A percentile compares a stretch with the other conserved stretches of the same genome.
Conservation (phyloP, 805 yeast genomes). For the Phaffomyces opuntiae region DNA sequence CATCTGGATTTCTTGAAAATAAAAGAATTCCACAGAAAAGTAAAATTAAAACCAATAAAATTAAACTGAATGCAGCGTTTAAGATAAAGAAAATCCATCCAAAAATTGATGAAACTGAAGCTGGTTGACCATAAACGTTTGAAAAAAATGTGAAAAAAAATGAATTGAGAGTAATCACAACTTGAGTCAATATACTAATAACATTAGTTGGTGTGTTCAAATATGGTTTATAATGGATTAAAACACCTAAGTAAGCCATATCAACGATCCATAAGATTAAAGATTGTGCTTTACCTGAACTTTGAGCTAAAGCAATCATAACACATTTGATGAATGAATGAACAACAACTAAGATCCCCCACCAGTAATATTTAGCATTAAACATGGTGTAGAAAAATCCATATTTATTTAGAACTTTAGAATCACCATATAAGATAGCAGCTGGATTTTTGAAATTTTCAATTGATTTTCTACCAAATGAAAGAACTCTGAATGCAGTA, state of each 20-base stretch:
- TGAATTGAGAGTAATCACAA: conserved; percentile 72
- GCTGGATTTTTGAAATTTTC: conserved; percentile 71
- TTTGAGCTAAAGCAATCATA: conserved; percentile 74
- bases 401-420: conserved; percentile 62
- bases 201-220: conserved; percentile 79
- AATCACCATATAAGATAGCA: conserved; percentile 77
- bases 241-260: conserved; percentile 54
- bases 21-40: conserved; percentile 56
- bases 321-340: conserved; percentile 62
- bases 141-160: conserved; percentile 83
- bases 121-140: conserved; percentile 74
- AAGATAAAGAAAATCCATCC: conserved; percentile 85
- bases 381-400: conserved; percentile 91
- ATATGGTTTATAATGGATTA: conserved; percentile 66
- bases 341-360: conserved; percentile 57
- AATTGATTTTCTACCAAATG: conserved; percentile 58
- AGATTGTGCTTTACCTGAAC: conserved; percentile 76
- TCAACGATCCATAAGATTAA: conserved; percentile 72
- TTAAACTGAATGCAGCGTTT: conserved; percentile 82
- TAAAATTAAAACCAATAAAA: conserved; percentile 64
- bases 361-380: conserved; percentile 75
- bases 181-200: conserved; percentile 62
- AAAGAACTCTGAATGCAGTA: conserved; percentile 57
- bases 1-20: conserved; percentile 79
- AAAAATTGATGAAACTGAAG: conserved; percentile 76